phyloP scores from a whole-genome alignment of 1,284 basidiomycete genomes.

The Inonotus obliquus region DNA sequence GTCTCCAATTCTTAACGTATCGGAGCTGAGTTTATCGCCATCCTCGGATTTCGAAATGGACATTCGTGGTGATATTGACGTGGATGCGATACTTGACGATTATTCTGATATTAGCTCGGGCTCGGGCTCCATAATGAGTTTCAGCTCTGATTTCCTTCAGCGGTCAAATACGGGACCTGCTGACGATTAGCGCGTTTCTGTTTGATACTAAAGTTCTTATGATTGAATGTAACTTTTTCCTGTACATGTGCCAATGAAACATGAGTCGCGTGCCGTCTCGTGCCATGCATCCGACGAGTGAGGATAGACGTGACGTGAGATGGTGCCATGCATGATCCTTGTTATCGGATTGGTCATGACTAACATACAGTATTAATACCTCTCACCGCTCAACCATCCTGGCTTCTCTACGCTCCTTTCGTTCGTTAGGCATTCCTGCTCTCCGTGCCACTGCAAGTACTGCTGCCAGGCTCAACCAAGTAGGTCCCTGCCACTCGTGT shows the following conservation, averaged over 20 bases:
- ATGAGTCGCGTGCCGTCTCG: too few relatives aligned
- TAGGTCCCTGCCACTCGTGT: background rate
- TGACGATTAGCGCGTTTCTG: background rate
- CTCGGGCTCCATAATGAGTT: background rate
- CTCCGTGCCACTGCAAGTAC: background rate
- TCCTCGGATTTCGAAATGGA: slow-evolving; percentile 1
- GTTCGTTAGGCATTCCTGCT: background rate
- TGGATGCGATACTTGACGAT: background rate
- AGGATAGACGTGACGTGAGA: background rate
- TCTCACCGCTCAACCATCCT: background rate
- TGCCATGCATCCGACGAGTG: too few relatives aligned
- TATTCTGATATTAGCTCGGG: background rate
- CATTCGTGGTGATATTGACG: background rate
- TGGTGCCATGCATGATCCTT: background rate
- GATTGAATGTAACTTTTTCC: background rate
- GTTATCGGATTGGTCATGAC: background rate
- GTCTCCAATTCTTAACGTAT: background rate
- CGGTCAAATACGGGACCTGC: background rate
- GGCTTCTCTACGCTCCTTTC: background rate
- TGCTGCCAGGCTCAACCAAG: slow-evolving; percentile 6
- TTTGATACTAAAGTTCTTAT: background rate
- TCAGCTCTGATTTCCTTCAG: slow-evolving; percentile 11
- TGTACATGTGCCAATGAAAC: too few relatives aligned
- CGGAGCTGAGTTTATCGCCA: background rate
- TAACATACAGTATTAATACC: background rate